phyloP scores from a whole-genome alignment of 2,329 filamentous ascomycete genomes.

The Chaetothyriales sp. region DNA sequence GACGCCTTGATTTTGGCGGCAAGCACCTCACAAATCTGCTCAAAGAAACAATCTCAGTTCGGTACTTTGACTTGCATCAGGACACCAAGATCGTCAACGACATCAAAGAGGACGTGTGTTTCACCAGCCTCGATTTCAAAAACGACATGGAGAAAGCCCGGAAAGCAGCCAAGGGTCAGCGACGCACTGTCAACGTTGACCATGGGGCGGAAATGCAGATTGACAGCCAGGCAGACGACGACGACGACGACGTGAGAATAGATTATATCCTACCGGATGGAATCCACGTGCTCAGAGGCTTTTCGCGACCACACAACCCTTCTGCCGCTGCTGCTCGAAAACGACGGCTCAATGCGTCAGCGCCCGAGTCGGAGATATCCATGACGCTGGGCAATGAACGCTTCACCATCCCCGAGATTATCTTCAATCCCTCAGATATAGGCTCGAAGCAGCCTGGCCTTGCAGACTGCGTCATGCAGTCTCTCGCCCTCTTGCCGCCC shows the following conservation, averaged over 20 bases:
- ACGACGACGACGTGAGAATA: conserved; percentile 45
- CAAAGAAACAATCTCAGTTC: conserved; percentile 73
- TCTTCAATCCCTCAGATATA: conserved; percentile 77
- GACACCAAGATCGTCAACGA: conserved; percentile 89
- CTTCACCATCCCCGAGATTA: conserved; percentile 75
- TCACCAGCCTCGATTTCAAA: conserved; percentile 64
- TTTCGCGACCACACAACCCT: conserved; percentile 65
- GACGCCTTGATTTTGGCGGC: conserved; percentile 78
- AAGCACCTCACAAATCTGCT: conserved; percentile 90
- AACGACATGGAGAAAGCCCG: conserved; percentile 68
- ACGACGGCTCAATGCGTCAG: conserved; percentile 35
- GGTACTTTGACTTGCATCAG: conserved; percentile 91
- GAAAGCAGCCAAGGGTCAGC: conserved; percentile 53
- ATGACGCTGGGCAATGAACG: conserved; percentile 83
- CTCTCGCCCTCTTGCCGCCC: conserved; percentile 59
- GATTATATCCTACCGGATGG: conserved; percentile 89
- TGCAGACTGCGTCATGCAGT: conserved; percentile 69
- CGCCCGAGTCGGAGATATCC: conserved; percentile 56
- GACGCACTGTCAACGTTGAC: conserved; percentile 15
- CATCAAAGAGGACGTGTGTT: conserved; percentile 85
- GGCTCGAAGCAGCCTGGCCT: conserved; percentile 74
- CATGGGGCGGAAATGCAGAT: conserved; percentile 33
- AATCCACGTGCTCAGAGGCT: conserved; percentile 49
- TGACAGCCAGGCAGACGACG: conserved; percentile 19
- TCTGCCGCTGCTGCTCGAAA: conserved; percentile 37